These are phyloP conservation scores for Gracilaria domingensis DNA, from an alignment of 23 red algal genomes.

Conservation along the genomic window DNA sequence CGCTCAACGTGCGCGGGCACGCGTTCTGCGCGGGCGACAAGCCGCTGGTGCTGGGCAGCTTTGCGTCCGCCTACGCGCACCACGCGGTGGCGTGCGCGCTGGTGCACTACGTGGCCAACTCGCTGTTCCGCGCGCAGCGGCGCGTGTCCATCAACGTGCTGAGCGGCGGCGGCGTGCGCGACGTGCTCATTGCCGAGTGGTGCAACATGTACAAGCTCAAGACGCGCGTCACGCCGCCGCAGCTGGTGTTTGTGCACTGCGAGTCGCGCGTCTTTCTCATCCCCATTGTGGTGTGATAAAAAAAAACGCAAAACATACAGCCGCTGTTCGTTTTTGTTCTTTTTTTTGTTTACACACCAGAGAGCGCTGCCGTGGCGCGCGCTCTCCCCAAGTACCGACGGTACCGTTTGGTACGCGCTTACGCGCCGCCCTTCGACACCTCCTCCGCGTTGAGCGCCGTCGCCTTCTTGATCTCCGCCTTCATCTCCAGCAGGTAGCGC, in stretches of 20 bases:
- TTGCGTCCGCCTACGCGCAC: constrained; percentile 44
- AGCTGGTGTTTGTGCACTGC: constrained; percentile 29
- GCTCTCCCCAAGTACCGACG: neutral
- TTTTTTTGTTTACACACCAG: neutral
- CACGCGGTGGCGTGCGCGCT: constrained; percentile 40
- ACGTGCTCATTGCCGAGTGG: constrained; percentile 69
- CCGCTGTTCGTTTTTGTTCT: neutral
- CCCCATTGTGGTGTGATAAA: constrained; percentile 28
- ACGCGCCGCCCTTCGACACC: constrained; percentile 15
- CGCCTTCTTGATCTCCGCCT: constrained; percentile 83
- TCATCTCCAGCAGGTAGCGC: constrained; percentile 95
- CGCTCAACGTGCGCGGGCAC: constrained; percentile 54
- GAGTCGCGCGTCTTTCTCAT: constrained; percentile 29
- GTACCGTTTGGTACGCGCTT: too few species aligned
- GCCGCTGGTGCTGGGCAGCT: constrained; percentile 34
- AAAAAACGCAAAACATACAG: constrained; percentile 31
- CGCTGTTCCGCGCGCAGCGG: constrained; percentile 11
- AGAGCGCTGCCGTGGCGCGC: neutral
- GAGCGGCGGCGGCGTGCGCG: constrained; percentile 62
- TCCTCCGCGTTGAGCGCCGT: constrained; percentile 68
- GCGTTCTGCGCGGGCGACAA: constrained; percentile 35
- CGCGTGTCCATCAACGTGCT: constrained; percentile 47
- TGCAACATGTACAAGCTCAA: constrained; percentile 43
- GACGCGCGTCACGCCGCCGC: constrained; percentile 45
- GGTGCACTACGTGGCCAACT: constrained; percentile 35